Evolutionary conservation across 352 stramenopile species (phyloP).

Genomic region (Halophytophthora polymorphica): DNA sequence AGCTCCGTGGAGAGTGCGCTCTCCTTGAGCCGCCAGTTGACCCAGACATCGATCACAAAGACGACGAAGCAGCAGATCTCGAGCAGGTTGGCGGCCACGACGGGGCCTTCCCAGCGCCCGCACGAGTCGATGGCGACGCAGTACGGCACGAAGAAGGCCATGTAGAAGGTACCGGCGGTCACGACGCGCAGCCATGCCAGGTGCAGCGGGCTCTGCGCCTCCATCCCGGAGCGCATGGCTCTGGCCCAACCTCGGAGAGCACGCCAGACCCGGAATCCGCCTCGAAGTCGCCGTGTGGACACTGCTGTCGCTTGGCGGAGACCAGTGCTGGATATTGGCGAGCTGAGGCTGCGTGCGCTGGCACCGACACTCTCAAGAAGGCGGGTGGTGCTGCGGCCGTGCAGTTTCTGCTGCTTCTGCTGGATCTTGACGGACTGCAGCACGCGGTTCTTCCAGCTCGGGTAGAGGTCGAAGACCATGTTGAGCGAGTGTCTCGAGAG

Average conservation of each 20-base stretch:
- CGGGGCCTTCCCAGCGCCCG: conserved; percentile 27
- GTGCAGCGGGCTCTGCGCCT: conserved; percentile 39
- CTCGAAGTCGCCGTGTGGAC: conserved; percentile 1
- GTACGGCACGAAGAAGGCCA: conserved; percentile 45
- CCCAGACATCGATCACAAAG: conserved; percentile 46
- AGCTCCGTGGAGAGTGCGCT: conserved; percentile 43
- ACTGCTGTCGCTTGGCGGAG: not conserved
- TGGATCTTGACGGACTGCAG: conserved; percentile 42
- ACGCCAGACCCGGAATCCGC: not conserved
- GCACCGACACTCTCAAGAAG: not conserved
- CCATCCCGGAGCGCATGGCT: conserved; percentile 13
- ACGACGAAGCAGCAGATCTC: conserved; percentile 38
- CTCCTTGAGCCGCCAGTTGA: conserved; percentile 51
- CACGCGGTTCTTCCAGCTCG: conserved; percentile 47
- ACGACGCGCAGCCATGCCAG: conserved; percentile 43
- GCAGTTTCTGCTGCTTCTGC: conserved; percentile 22
- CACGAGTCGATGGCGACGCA: conserved; percentile 48
- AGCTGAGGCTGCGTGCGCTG: not conserved
- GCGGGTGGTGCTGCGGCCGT: not conserved
- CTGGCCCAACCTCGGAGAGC: not conserved
- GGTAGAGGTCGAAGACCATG: conserved; percentile 49
- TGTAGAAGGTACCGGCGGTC: conserved; percentile 32
- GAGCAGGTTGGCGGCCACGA: conserved; percentile 22
- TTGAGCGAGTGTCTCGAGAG: conserved; percentile 44
- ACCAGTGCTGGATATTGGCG: not conserved